Conservation (phyloP, 1,284 basidiomycete species). For the Ustilago shanxiensis region DNA sequence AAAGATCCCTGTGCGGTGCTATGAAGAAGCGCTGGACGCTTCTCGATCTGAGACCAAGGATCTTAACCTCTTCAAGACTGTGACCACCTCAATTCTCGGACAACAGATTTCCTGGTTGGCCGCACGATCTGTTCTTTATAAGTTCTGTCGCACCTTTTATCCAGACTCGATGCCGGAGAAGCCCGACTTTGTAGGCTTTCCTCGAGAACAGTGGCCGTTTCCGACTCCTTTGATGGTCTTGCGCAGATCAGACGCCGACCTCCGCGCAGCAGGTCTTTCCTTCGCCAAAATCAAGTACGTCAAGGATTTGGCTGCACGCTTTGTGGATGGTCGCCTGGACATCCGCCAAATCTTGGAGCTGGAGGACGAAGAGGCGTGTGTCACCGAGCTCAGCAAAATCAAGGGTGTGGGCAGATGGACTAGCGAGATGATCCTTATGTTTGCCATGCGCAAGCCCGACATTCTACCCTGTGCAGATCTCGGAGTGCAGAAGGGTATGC, state of each 20-base stretch:
- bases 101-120: conserved; percentile 94
- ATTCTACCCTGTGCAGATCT: conserved; percentile 66
- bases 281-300: conserved; percentile 66
- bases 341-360: conserved; percentile 57
- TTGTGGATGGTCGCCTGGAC: conserved; percentile 64
- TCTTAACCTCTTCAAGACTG: conserved; percentile 67
- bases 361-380: conserved; percentile 59
- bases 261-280: conserved; percentile 64
- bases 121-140: conserved; percentile 85
- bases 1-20: conserved; percentile 79
- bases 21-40: conserved; percentile 73
- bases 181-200: conserved; percentile 58
- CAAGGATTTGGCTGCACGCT: conserved; percentile 60
- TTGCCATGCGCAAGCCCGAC: conserved; percentile 64
- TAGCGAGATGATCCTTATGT: conserved; percentile 69
- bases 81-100: conserved; percentile 80
- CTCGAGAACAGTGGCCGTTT: conserved; percentile 63
- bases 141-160: conserved; percentile 75
- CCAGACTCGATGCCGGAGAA: conserved; percentile 56
- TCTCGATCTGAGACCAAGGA: conserved; percentile 71
- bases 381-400: conserved; percentile 60
- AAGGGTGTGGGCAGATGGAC: conserved; percentile 69
- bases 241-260: conserved; percentile 49
- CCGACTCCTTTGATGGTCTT: conserved; percentile 62
- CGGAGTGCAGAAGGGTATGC: conserved; percentile 67